Conservation (phyloP, 177 flowering plant species). For the Vitis hybrid region DNA sequence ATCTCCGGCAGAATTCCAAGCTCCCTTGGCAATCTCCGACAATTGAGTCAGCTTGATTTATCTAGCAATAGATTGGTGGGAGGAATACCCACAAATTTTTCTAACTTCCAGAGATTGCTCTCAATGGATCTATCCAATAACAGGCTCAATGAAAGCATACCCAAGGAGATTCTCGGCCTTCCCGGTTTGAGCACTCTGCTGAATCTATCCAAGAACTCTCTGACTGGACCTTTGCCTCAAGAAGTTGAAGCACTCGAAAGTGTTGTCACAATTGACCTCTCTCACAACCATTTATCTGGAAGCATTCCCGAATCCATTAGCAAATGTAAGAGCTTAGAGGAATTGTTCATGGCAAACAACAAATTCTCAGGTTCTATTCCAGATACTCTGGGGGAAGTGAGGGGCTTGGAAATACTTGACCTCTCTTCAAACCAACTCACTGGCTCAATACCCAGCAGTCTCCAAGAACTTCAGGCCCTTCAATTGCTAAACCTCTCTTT, state of each 20-base stretch:
- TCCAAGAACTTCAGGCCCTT: slow-evolving; percentile 26
- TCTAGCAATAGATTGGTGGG: slow-evolving; percentile 36
- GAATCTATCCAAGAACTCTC: slow-evolving; percentile 36
- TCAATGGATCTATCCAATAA: slow-evolving; percentile 39
- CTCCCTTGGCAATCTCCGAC: slow-evolving; percentile 29
- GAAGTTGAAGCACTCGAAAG: slow-evolving; percentile 28
- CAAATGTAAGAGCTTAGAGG: slow-evolving; percentile 29
- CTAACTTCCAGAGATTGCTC: slow-evolving; percentile 16
- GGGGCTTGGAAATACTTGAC: slow-evolving; percentile 37
- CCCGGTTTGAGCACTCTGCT: slow-evolving; percentile 20
- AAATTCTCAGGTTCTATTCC: slow-evolving; percentile 42
- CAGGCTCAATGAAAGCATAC: slow-evolving; percentile 43
- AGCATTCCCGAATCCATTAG: slow-evolving; percentile 34
- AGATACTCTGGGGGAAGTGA: slow-evolving; percentile 22
- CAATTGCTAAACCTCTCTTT: slow-evolving; percentile 42
- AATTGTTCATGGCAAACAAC: slow-evolving; percentile 31
- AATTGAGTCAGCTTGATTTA: slow-evolving; percentile 30
- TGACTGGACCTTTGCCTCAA: slow-evolving; percentile 33
- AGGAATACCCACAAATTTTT: slow-evolving; percentile 30
- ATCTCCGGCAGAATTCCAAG: slow-evolving; percentile 41
- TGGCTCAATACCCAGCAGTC: slow-evolving; percentile 38
- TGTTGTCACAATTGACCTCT: slow-evolving; percentile 34
- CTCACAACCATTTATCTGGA: slow-evolving; percentile 42
- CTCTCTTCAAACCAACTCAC: slow-evolving; percentile 46
- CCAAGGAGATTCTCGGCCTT: slow-evolving; percentile 27